Conservation (phyloP, 768 basidiomycete genomes). For the Fomitopsis serialis region DNA sequence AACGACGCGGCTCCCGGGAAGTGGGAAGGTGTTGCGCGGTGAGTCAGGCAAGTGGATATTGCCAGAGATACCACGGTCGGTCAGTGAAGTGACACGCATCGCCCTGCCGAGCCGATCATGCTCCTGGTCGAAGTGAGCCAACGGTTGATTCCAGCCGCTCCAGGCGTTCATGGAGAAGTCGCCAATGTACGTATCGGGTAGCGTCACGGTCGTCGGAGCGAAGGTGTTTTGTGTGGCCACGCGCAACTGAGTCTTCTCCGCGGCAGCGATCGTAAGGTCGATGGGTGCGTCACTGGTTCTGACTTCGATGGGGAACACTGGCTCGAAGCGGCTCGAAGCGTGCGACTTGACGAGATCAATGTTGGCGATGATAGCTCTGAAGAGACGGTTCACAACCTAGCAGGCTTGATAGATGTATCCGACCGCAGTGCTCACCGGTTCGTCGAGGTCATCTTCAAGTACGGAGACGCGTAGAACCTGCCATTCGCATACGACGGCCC, state of each 20-base stretch:
- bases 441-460: not conserved
- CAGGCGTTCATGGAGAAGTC: not conserved
- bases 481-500: too few species aligned
- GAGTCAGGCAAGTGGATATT: not conserved
- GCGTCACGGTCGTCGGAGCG: not conserved
- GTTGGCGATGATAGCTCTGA: not conserved
- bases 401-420: too few species aligned
- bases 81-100: not conserved
- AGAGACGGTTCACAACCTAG: too few species aligned
- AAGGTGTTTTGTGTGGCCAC: not conserved
- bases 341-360: not conserved
- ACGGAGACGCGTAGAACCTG: not conserved
- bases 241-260: not conserved
- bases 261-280: not conserved
- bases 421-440: not conserved
- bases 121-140: not conserved
- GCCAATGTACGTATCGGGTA: not conserved
- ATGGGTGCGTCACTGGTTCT: not conserved
- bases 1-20: too few species aligned
- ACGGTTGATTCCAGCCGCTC: not conserved
- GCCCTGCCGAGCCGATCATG: not conserved
- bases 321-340: too few species aligned
- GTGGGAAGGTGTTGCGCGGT: too few species aligned
- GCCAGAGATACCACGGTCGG: not conserved
- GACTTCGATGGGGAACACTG: not conserved